Evolutionary conservation across 2,329 filamentous ascomycete genomes (phyloP), one percentile per base, ranked within the genome.

Genomic region (Pseudocercospora cruenta): DNA sequence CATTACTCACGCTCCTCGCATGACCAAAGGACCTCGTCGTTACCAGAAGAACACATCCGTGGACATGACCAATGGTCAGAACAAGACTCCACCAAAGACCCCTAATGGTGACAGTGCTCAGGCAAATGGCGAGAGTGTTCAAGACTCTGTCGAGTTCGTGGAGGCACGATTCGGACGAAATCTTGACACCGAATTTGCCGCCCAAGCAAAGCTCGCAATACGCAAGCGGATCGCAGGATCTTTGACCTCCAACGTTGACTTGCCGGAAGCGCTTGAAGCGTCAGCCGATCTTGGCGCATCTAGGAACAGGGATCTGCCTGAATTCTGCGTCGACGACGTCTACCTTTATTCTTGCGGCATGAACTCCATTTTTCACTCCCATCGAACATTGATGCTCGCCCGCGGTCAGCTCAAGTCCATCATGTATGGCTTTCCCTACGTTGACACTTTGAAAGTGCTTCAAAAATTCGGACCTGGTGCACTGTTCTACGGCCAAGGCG

Each of bases 161-260:
- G 95, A 99, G 78, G 93, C 98, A 79, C 88, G 95, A 0, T 99
- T 96, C 76, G 95, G 95, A 14, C 87, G 95, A 54, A 98, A 98
- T 72, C 84, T 99, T 49, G 91, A 94, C 74, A 82, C 93, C 7
- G 90, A 89, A 0, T 86, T 96, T 65, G 90, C 94, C 2, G 85
- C 88, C 51, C 90, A 93, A 70, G 95, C 95, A 49, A 96, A 92
- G 76, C 85, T 92, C 14, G 95, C 94, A 36, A 93, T 98, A 70
- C 87, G 90, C 67, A 88, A 91, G 71, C 89, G 95, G 60, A 98
- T 99, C 75, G 92, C 94, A 10, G 95, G 94, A 14, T 92, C 92
- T 1, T 81, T 98, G 64, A 90, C 89, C 4, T 87, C 87, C 21
- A 87, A 95, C 73, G 82, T 88, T 49, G 91, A 94, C 63, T 80